Percentiles rank a stretch among this genome's conserved stretches.
Conservation (phyloP, 441 rosid genomes). For the Eutrema salsugineum region DNA sequence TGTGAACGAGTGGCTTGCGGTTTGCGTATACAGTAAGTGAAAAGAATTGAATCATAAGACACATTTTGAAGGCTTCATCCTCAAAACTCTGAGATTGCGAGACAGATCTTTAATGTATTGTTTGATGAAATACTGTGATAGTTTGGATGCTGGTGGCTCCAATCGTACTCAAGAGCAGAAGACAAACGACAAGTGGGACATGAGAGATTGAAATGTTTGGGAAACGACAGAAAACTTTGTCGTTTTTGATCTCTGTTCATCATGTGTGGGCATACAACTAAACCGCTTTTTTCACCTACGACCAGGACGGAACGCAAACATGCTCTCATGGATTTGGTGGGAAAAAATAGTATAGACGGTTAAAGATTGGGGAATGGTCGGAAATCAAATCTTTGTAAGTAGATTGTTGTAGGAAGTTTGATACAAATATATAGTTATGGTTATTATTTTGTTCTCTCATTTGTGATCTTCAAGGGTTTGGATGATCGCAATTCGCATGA, state of each 20-base stretch:
- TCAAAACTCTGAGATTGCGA: neutral
- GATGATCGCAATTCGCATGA: neutral
- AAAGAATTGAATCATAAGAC: neutral
- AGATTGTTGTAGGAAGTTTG: slow-evolving; percentile 7
- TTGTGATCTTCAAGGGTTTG: slow-evolving; percentile 49
- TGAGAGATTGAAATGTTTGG: slow-evolving; percentile 8
- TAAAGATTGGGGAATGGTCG: neutral
- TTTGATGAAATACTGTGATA: slow-evolving; percentile 32
- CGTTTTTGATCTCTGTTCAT: neutral
- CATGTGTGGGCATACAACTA: slow-evolving; percentile 1
- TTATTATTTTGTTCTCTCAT: slow-evolving; percentile 23
- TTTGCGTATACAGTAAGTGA: slow-evolving; percentile 80
- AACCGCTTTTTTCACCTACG: slow-evolving; percentile 3
- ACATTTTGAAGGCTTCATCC: slow-evolving; percentile 8
- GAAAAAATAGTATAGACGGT: slow-evolving; percentile 7
- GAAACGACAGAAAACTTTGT: neutral
- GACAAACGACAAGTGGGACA: slow-evolving; percentile 40
- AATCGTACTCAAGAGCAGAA: slow-evolving; percentile 51
- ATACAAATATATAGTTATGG: slow-evolving; percentile 1
- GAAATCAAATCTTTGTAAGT: slow-evolving; percentile 23
- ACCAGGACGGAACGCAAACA: neutral
- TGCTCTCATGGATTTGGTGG: slow-evolving; percentile 13
- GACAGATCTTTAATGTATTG: neutral
- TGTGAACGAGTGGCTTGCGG: slow-evolving; percentile 96
- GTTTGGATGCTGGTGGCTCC: slow-evolving; percentile 97